Evolutionary conservation across 2,329 filamentous ascomycete species (phyloP), one percentile per base, ranked within the genome.

Genomic region (Trichoderma atroviride): DNA sequence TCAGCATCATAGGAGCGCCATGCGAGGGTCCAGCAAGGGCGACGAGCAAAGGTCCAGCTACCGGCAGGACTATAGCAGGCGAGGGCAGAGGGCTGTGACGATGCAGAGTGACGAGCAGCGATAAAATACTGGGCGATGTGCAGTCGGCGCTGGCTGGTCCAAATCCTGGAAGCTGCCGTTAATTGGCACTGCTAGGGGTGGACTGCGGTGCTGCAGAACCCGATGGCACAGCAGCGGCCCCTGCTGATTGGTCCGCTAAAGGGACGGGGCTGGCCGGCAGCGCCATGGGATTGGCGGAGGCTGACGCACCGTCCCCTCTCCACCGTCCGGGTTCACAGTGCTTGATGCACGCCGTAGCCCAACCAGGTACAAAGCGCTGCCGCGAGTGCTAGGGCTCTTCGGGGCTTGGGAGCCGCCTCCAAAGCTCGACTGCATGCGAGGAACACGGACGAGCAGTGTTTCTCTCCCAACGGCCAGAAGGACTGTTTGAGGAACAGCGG

Each of bases 1-100:
- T 65, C 72, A 72, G 69, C 78, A 79, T 79, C 71, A 76, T 79
- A 75, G 75, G 72, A 72, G 70, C 71, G 74, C 72, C 75, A 78
- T 78, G 57, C 74, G 76, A 67, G 24, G 47, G 69, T 59, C 35
- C 67, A 22, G 29, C 55, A 53, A 53, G 71, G 72, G 72, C 19
- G 22, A 37, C 53, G 58, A 58, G 19, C 29, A 19, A 52, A 57
- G 55, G 53, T 43, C 58, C 53, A 59, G 69, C 69, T 68, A 63
- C 58, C 52, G 52, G 43, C 52, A 33, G 24, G 33, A 40, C 33
- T 47, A 24, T 14, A 47, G 13, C 16, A 14, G 35, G 29, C 9
- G 50, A 43, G 50, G 33, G 24, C 33, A 43, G 40, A 31, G 50
- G 33, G 33, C 33, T 37, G 61, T 47, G 47, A 69, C 61, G 47